Evolutionary conservation across 2,329 filamentous ascomycete genomes (phyloP), one percentile per base, ranked within the genome.

Genomic region (Allantophomopsis cytisporea): DNA sequence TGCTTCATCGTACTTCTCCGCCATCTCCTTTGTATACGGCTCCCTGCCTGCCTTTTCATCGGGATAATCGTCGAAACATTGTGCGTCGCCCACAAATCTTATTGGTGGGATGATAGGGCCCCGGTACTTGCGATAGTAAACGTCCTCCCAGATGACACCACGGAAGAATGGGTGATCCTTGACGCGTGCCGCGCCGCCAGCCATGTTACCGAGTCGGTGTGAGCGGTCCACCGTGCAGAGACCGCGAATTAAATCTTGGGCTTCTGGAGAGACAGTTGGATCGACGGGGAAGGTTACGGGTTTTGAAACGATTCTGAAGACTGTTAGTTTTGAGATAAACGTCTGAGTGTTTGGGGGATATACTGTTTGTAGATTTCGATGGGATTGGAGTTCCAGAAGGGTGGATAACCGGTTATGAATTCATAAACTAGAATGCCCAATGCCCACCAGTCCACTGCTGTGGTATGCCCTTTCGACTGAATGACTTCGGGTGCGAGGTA

Each of bases 391-490:
- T 88, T 80, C 82, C 83, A 91, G 55, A 89, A 91, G 0, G 84
- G 84, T 12, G 84, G 84, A 53, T 88, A 87, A 20, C 84, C 84
- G 8, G 84, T 86, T 37, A 89, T 63, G 54, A 89, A 89, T 55
- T 91, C 84, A 58, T 86, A 89, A 43, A 89, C 78, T 41, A 91
- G 60, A 48, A 89, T 87, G 18, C 84, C 84, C 48, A 91, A 67
- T 1, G 84, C 83, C 84, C 84, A 89, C 83, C 83, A 89, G 63
- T 89, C 83, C 30, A 89, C 83, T 12, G 83, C 82, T 2, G 73
- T 77, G 2, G 73, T 79, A 53, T 81, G 76, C 11, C 81, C 83
- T 55, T 84, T 86, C 56, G 85, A 87, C 47, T 85, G 76, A 49
- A 89, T 88, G 33, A 89, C 83, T 61, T 89, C 83, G 5, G 83